phyloP scores from a whole-genome alignment of 1,284 basidiomycete genomes.

The Tilletia walkeri region DNA sequence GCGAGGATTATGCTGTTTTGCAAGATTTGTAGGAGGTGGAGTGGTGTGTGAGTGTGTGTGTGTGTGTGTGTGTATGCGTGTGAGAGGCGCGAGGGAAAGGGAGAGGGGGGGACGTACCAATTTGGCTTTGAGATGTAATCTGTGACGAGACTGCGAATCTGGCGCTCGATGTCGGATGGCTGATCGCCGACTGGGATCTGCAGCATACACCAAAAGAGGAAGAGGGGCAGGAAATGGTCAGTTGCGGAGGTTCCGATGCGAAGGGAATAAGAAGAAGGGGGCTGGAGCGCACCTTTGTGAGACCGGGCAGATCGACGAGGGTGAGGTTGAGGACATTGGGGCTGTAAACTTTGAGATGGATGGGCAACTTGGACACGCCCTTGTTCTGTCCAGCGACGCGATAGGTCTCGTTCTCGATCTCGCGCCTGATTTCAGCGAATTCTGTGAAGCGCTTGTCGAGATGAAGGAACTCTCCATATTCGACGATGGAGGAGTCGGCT shows the following conservation, averaged over 20 bases:
- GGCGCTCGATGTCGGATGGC: slow-evolving; percentile 85
- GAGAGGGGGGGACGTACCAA: slow-evolving; percentile 62
- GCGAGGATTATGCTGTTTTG: slow-evolving; percentile 79
- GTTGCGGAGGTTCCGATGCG: not conserved
- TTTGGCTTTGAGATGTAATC: slow-evolving; percentile 97
- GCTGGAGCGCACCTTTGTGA: slow-evolving; percentile 72
- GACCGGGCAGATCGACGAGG: slow-evolving; percentile 88
- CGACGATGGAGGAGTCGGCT: not conserved
- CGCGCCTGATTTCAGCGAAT: slow-evolving; percentile 86
- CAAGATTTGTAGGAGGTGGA: slow-evolving; percentile 50
- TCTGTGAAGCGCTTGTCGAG: slow-evolving; percentile 94
- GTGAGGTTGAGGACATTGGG: slow-evolving; percentile 93
- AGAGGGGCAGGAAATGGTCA: not conserved
- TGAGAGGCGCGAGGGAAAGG: not conserved
- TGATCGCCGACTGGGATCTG: slow-evolving; percentile 62
- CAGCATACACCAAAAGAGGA: not conserved
- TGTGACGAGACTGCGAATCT: slow-evolving; percentile 87
- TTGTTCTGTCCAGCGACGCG: slow-evolving; percentile 98
- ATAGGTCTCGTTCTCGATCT: slow-evolving; percentile 98
- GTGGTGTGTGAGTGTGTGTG: slow-evolving; percentile 18
- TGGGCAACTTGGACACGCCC: slow-evolving; percentile 92
- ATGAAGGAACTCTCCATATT: slow-evolving; percentile 98
- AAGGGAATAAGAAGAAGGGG: not conserved
- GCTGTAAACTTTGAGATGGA: slow-evolving; percentile 89
- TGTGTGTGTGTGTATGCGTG: not conserved